A percentile compares a stretch with the other conserved stretches of the same genome.
Conservation (phyloP, 345 rosid species). For the Excoecaria cochinchinensis region DNA sequence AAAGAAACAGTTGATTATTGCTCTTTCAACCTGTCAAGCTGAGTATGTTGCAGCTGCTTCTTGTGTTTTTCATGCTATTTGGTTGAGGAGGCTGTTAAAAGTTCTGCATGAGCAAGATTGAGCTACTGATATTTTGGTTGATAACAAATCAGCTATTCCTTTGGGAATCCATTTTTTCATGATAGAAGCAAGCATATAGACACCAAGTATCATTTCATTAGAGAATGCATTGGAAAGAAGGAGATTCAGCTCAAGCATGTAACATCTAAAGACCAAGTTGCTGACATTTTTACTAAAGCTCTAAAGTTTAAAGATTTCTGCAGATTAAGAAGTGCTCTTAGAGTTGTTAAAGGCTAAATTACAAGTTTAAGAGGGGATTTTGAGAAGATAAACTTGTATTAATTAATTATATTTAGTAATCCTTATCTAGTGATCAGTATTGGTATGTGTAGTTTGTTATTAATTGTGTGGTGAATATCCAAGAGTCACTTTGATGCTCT, state of each 20-base stretch:
- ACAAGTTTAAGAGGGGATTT: no score
- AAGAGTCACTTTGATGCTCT: no score
- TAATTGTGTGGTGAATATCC: no score
- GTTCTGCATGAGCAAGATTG: background rate
- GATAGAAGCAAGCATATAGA: background rate
- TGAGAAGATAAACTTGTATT: no score
- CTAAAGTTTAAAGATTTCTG: no score
- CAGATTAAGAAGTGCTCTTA: no score
- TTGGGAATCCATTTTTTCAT: background rate
- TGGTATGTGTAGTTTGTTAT: no score
- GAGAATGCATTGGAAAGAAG: background rate
- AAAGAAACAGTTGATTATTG: background rate
- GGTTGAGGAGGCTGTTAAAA: background rate
- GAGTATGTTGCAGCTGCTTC: no score
- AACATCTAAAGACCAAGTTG: background rate
- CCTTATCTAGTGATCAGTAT: no score
- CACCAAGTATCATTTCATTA: background rate
- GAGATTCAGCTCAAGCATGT: background rate
- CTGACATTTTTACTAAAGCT: background rate
- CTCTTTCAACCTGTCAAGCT: background rate
- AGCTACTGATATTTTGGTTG: background rate
- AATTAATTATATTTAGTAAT: no score
- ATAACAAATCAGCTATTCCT: background rate
- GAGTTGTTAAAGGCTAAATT: no score
- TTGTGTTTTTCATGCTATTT: background rate